Evolutionary conservation across 257 asterid genomes (phyloP).

Genomic region (Jacaranda mimosifolia): DNA sequence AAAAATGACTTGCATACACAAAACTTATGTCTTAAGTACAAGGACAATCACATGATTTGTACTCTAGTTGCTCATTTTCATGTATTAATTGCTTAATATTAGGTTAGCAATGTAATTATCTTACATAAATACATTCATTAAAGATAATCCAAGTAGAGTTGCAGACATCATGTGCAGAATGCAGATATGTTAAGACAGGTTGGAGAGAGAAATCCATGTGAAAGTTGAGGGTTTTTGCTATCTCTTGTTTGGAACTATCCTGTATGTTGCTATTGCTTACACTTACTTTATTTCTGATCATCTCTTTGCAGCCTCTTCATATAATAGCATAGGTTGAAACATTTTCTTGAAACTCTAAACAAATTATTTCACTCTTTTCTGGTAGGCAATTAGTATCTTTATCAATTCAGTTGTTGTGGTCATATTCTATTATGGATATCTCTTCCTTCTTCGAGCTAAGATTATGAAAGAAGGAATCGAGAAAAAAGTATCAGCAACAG

Average conservation of each 20-base stretch:
- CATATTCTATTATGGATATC: too few relatives aligned
- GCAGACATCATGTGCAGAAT: constrained; percentile 9
- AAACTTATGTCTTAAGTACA: background rate
- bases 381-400: too few relatives aligned
- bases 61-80: background rate
- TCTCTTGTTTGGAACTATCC: constrained; percentile 42
- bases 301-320: too few relatives aligned
- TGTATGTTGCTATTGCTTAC: constrained; percentile 32
- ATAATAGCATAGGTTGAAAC: too few relatives aligned
- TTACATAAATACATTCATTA: background rate
- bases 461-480: too few relatives aligned
- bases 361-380: too few relatives aligned
- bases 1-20: background rate
- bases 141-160: background rate
- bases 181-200: background rate
- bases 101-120: background rate
- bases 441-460: too few relatives aligned
- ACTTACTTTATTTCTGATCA: background rate
- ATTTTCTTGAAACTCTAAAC: too few relatives aligned
- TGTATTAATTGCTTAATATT: background rate
- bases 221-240: constrained; percentile 32
- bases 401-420: too few relatives aligned
- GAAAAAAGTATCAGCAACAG: too few relatives aligned
- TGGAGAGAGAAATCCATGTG: constrained; percentile 44
- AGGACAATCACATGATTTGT: background rate